Percentiles rank a stretch among this genome's conserved stretches.
Evolutionary conservation across 345 rosid species (phyloP).

Genomic region (Euphorbia lathyris): DNA sequence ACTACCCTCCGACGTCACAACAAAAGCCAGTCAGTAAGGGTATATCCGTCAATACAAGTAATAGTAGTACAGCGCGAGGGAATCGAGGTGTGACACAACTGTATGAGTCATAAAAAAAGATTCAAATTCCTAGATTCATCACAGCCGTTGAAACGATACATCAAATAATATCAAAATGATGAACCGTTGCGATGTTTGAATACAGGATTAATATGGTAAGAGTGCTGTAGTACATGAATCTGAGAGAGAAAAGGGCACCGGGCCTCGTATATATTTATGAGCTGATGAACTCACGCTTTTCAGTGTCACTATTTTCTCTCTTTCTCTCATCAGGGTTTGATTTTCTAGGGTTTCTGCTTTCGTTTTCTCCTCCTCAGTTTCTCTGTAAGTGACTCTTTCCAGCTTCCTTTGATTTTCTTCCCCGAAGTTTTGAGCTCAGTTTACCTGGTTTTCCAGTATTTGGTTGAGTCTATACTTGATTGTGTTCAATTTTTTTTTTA

Average conservation of each 20-base stretch:
- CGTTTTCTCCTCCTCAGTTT: not conserved
- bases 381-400: not conserved
- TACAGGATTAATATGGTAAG: not conserved
- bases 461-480: not conserved
- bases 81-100: constrained; percentile 5
- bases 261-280: not conserved
- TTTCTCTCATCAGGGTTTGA: not conserved
- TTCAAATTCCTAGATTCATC: not conserved
- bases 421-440: not conserved
- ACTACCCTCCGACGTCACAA: not conserved
- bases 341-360: not conserved
- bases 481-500: not conserved
- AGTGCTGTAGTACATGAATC: not conserved
- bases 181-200: not conserved
- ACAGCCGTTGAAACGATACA: not conserved
- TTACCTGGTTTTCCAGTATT: not conserved
- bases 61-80: not conserved
- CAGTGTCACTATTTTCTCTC: not conserved
- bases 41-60: not conserved
- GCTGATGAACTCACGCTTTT: not conserved
- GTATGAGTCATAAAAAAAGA: not conserved
- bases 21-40: not conserved
- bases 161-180: not conserved
- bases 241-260: not conserved
- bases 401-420: not conserved